These are phyloP conservation scores for Talaromyces trachyspermus DNA, from an alignment of 495 filamentous ascomycete genomes.

Conservation along the genomic window DNA sequence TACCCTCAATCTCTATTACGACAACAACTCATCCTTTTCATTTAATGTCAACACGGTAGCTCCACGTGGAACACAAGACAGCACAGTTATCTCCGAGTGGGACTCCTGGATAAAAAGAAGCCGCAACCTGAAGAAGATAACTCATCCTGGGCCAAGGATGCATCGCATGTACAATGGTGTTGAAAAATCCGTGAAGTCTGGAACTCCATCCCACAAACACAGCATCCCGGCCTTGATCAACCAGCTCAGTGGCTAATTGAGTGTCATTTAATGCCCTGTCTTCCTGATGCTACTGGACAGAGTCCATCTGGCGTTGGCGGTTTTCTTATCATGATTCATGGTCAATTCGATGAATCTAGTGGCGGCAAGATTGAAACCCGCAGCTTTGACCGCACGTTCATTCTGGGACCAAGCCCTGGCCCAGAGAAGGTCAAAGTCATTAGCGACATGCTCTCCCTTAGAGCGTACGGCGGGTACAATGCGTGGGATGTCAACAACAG, in stretches of 20 bases:
- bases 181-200: constrained; percentile 61
- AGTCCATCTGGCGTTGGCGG: constrained; percentile 61
- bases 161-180: constrained; percentile 58
- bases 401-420: constrained; percentile 67
- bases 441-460: constrained; percentile 68
- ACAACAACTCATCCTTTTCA: constrained; percentile 70
- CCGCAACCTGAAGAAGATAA: constrained; percentile 70
- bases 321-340: constrained; percentile 70
- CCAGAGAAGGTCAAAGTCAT: constrained; percentile 63
- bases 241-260: constrained; percentile 71
- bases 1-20: constrained; percentile 64
- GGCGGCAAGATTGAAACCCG: constrained; percentile 49
- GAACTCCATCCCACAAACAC: constrained; percentile 62
- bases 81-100: constrained; percentile 45
- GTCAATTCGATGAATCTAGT: constrained; percentile 72
- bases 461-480: constrained; percentile 55
- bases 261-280: constrained; percentile 65
- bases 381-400: constrained; percentile 79
- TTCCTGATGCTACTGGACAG: constrained; percentile 63
- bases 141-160: constrained; percentile 47
- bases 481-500: constrained; percentile 48
- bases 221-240: constrained; percentile 62
- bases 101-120: constrained; percentile 71
- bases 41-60: constrained; percentile 61
- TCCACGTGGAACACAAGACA: constrained; percentile 38